Conservation (phyloP, 805 yeast genomes). For the Pichia insulana region DNA sequence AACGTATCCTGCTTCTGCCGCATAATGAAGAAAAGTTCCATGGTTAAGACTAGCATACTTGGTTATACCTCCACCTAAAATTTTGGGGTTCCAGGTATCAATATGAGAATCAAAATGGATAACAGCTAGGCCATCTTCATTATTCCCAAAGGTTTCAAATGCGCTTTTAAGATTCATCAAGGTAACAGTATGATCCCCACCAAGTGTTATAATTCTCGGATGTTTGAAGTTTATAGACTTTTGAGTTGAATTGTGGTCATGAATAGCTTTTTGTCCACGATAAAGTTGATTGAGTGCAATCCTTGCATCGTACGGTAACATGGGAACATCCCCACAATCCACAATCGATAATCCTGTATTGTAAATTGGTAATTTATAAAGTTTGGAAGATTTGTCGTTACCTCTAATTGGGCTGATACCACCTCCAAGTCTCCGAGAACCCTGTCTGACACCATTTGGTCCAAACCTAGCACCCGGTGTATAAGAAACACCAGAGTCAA, state of each 20-base stretch:
- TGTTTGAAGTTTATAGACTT: conserved; percentile 16
- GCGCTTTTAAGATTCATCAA: conserved; percentile 44
- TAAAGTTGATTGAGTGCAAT: conserved; percentile 48
- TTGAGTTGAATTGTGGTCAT: conserved; percentile 26
- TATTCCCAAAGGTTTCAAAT: conserved; percentile 38
- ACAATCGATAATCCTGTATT: conserved; percentile 32
- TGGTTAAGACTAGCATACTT: conserved; percentile 50
- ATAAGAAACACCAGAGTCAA: conserved; percentile 48
- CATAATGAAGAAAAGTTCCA: conserved; percentile 64
- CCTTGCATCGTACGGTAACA: conserved; percentile 53
- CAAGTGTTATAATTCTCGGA: conserved; percentile 40
- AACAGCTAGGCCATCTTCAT: conserved; percentile 39
- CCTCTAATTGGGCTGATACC: conserved; percentile 36
- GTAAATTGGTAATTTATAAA: conserved; percentile 36
- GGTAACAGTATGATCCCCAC: conserved; percentile 55
- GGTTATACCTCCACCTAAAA: conserved; percentile 54
- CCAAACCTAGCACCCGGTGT: conserved; percentile 55
- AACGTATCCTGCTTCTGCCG: conserved; percentile 57
- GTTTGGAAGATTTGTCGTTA: conserved; percentile 26
- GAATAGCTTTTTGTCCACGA: conserved; percentile 43
- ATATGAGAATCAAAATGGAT: conserved; percentile 61
- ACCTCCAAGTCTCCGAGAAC: conserved; percentile 35
- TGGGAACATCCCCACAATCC: conserved; percentile 55
- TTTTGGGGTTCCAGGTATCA: conserved; percentile 63
- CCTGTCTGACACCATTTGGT: conserved; percentile 39